Base-by-base conservation (phyloP, 140 eudicot species). In the Ambrosia hybrid region DNA sequence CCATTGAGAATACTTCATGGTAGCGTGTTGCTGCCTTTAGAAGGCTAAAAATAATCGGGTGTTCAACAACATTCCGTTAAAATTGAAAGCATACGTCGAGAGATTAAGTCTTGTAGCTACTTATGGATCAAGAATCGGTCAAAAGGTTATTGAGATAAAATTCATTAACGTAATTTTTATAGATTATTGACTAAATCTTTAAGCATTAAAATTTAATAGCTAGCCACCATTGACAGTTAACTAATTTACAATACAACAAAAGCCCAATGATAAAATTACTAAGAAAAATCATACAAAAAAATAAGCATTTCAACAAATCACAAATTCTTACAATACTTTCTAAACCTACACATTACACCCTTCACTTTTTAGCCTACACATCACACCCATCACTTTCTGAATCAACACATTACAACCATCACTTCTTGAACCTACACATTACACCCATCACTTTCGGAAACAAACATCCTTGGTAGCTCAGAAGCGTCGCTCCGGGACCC, bases 401-500 rank as follows among this genome's bases (percentile, higher is more conserved):
- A 60, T 57, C 76, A 49, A 77, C 81, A 74, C 46, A 58, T 41
- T 58, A 58, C 68, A 58, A 46, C 56, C 67, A 3, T 58, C 68
- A 57, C 21, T 43, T 52, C 30, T 33, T 2, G 0, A 67, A 6
- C 60, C 46, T 13, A 34, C 62, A 52, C 2, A 33, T 14, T 68
- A 68, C 57, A 68, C 73, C 41, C 49, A 36, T 6, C 26, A 63
- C 51, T 38, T 63, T 63, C 1, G 6, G 46, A 5, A 1, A 41
- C 30, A 26, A 67, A 65, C 57, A 41, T 17, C 5, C 3, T 60
- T 2, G 9, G 8, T 33, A 41, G 33, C 72, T 64, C 55, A 72
- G 51, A 78, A 78, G 11, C 84, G 80, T 67, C 82, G 79, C 9
- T 82, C 86, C 1, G 89, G 86, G 34, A 81, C 80, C 89, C 89